Evolutionary conservation across 306 rosid species (phyloP), one percentile per base, ranked within the genome.

Genomic region (Malus fusca): DNA sequence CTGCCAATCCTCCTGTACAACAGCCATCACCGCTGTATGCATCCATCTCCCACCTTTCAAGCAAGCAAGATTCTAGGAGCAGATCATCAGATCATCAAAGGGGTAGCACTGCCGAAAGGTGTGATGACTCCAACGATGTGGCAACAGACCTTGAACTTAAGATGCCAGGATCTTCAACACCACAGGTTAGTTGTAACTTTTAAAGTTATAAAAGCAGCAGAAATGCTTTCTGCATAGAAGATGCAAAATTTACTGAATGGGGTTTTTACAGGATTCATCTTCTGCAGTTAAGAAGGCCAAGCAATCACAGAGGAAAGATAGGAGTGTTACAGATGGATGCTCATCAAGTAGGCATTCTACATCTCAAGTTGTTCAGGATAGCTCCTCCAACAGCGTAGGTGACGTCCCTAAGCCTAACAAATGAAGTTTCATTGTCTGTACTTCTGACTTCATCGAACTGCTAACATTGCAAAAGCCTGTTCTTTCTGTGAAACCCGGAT

Each of bases 141-240:
- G 97, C 95, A 56, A 94, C 98, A 4, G 95, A 90, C 61, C 98
- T 94, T 73, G 96, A 87, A 80, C 92, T 94, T 68, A 94, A 94
- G 95, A 88, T 88, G 92, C 98, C 98, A 23, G 98, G 98, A 65
- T 88, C 96, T 56, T 90, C 97, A 28, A 74, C 87, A n/a, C 88
- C 78, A 37, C 91, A 82, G 90, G 98, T 92, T 75, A 64, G 83
- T 77, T 72, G 60, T 55, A 9, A 73, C 73, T 64, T 77, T 59
- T 71, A 3, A 53, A 74, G 51, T 48, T 56, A 13, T 77, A n/a
- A 58, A 78, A 33, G 12, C 73, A 62, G 17, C 21, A 62, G 66
- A 13, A 61, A 62, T 13, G 31, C 42, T 37, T 37, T 37, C 0
- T 37, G 42, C 42, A 37, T 7, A 37, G 42, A 37, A 7, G 44